These are phyloP conservation scores for Chloranthus sessilifolius DNA, from an alignment of 164 flowering plant species.

Conservation along the genomic window DNA sequence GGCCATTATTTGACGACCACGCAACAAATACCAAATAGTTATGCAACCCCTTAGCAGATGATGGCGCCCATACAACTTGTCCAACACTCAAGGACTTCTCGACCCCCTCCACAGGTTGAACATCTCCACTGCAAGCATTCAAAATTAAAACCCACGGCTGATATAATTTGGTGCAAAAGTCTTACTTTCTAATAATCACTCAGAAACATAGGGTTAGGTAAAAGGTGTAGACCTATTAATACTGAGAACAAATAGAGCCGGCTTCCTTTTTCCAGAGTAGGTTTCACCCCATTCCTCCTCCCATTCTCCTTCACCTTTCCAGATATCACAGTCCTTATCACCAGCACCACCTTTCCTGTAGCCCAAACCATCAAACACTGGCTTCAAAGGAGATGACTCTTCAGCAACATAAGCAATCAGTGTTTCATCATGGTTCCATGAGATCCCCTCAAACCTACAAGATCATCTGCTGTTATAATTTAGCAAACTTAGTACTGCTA, in stretches of 20 bases:
- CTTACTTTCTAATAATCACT: background rate
- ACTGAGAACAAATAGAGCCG: conserved; percentile 74
- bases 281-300: conserved; percentile 97
- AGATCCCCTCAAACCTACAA: conserved; percentile 91
- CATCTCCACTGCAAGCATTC: conserved; percentile 65
- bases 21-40: conserved; percentile 86
- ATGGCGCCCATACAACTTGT: conserved; percentile 95
- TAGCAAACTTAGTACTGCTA: no score
- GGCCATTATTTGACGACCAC: conserved; percentile 52
- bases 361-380: conserved; percentile 56
- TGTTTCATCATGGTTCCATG: conserved; percentile 84
- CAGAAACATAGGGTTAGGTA: background rate
- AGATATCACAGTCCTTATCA: conserved; percentile 68
- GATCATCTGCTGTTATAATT: no score
- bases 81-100: conserved; percentile 72
- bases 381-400: conserved; percentile 71
- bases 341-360: conserved; percentile 48
- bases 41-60: conserved; percentile 20
- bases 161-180: background rate
- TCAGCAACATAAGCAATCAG: conserved; percentile 92
- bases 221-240: conserved; percentile 40
- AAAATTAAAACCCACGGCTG: conserved; percentile 8
- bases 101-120: conserved; percentile 58
- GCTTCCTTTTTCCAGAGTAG: conserved; percentile 82
- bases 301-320: conserved; percentile 97